phyloP scores from a whole-genome alignment of 1,284 basidiomycete genomes.

The Hemileia vastatrix region DNA sequence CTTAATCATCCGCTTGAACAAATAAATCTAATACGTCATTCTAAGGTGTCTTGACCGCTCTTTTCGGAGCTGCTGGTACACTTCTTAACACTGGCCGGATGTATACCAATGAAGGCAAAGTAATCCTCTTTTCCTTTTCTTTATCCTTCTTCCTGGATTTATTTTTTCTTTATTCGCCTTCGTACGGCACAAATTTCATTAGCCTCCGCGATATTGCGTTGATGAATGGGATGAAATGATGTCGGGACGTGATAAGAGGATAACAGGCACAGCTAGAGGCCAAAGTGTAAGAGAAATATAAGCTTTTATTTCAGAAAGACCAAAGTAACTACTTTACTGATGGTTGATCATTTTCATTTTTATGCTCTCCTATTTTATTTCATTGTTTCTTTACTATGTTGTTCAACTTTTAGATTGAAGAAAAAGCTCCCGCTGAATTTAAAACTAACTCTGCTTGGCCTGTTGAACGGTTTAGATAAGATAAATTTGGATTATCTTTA shows the following conservation, averaged over 20 bases:
- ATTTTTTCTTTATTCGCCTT: not conserved
- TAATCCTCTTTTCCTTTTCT: constrained; percentile 45
- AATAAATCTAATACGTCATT: not conserved
- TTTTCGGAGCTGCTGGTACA: constrained; percentile 82
- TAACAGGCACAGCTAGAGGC: constrained; percentile 78
- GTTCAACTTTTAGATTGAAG: constrained; percentile 53
- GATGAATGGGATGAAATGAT: constrained; percentile 90
- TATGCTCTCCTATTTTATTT: not conserved
- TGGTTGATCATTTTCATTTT: not conserved
- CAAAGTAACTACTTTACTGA: no score
- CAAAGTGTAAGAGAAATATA: constrained; percentile 60
- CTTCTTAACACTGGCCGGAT: constrained; percentile 65
- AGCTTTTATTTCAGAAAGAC: no score
- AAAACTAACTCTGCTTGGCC: constrained; percentile 69
- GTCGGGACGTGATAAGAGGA: constrained; percentile 75
- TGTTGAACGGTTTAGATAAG: no score
- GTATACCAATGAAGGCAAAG: constrained; percentile 80
- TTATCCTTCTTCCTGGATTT: not conserved
- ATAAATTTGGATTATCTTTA: no score
- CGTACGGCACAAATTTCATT: not conserved
- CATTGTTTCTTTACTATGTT: not conserved
- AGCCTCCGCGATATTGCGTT: constrained; percentile 70
- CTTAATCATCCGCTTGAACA: not conserved
- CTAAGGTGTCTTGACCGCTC: constrained; percentile 67
- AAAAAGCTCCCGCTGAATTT: constrained; percentile 62